Base-by-base conservation (phyloP, 352 stramenopile genomes). In the Bremia lactucae region DNA sequence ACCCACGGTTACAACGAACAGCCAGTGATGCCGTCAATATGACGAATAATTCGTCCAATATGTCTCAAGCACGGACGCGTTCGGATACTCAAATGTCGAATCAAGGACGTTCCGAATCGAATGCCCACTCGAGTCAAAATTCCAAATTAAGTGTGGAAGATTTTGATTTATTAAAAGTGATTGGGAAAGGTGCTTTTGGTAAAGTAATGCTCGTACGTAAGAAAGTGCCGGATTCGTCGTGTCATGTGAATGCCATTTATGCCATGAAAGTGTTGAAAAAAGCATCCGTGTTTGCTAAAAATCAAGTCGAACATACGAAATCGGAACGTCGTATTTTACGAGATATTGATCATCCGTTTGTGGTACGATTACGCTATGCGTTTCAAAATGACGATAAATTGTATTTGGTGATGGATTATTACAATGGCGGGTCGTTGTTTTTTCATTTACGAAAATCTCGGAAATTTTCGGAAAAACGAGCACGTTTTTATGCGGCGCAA, bases 191-290 rank as follows among this genome's bases (percentile, higher is more conserved):
- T 20, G 84, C 86, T 6, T 98, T 97, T 53, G 92, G 92, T 26
- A 98, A 98, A 62, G 92, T 98, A 2, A 96, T 97, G 77, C 66
- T 97, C 14, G 92, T 97, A 20, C 74, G 89, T 35, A 95, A 95
- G 54, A 96, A 96, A 51, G 65, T 78, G 14, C 66, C 91, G 9
- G 79, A 87, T 49, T 64, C 50, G 28, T 46, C 59, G 13, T 54
- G 59, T 13, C 84, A 72, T 53, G 57, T 72, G 31, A 87, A 88
- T 37, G 70, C 78, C 16, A 91, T 94, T 33, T 96, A 94, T 62
- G 87, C 87, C 23, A 95, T 96, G 86, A 96, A 96, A 49, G 84
- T 96, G 46, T 68, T 96, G 13, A 95, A 95, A 56, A 96, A 96
- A 52, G 71, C 71, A 1, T 83, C 80, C 0, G 76, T 96, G 24